A percentile compares a stretch with the other conserved stretches of the same genome.
phyloP scores from a whole-genome alignment of 352 stramenopile genomes.

The Pilasporangium apinafurcum region DNA sequence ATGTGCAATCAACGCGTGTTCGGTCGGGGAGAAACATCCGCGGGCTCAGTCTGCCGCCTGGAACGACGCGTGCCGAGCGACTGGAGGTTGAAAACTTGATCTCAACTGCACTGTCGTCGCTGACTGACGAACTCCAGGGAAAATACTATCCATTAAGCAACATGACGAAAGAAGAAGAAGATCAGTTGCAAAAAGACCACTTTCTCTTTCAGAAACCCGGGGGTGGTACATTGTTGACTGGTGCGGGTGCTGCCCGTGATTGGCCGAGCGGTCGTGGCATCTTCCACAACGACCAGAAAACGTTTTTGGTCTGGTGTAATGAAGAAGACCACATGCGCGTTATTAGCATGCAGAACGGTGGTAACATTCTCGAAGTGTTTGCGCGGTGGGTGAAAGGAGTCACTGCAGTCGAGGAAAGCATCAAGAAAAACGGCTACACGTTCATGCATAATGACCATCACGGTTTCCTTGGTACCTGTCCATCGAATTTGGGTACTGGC shows the following conservation, averaged over 20 bases:
- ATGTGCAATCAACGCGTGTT: constrained; percentile 91
- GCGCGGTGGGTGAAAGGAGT: constrained; percentile 79
- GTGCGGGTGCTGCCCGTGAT: constrained; percentile 85
- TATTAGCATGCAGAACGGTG: constrained; percentile 87
- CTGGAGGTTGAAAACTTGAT: constrained; percentile 83
- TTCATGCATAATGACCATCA: constrained; percentile 90
- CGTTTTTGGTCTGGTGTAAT: constrained; percentile 88
- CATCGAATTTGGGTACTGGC: constrained; percentile 84
- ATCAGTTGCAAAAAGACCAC: constrained; percentile 88
- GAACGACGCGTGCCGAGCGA: constrained; percentile 81
- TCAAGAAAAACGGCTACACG: constrained; percentile 72
- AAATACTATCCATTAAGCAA: constrained; percentile 86
- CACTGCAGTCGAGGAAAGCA: constrained; percentile 62
- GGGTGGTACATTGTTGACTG: constrained; percentile 75
- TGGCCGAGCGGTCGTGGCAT: constrained; percentile 92
- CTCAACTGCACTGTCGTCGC: constrained; percentile 55
- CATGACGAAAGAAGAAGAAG: constrained; percentile 89
- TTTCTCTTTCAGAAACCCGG: constrained; percentile 94
- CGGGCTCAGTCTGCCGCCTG: constrained; percentile 81
- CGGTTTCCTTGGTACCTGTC: constrained; percentile 84
- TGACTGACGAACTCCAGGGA: constrained; percentile 74
- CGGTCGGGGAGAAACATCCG: constrained; percentile 88
- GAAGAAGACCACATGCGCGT: constrained; percentile 90
- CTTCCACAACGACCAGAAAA: constrained; percentile 90
- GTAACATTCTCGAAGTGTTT: constrained; percentile 90